Evolutionary conservation across 2,329 filamentous ascomycete species (phyloP), one percentile per base, ranked within the genome.

Genomic region (Metarhizium brunneum): DNA sequence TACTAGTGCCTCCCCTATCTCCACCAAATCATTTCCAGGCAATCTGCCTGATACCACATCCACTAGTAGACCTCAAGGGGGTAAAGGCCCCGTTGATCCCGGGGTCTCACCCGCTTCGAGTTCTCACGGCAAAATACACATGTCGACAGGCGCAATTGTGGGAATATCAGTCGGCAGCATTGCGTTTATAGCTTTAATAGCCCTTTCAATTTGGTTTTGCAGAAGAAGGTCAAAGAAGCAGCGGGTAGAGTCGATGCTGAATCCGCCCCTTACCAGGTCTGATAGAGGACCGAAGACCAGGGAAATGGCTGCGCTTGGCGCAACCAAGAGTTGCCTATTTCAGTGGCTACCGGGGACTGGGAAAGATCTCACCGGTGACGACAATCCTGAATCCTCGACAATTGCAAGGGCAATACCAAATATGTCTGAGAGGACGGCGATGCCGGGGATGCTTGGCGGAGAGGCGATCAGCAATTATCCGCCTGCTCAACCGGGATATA

Each of bases 101-200:
- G 51, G 35, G 6, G 38, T 25, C 16, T 48, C 47, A n/a, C 18
- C n/a, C 32, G 29, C 25, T 25, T 32, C 52, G n/a, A 40, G 55
- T 20, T 13, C 40, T 11, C 30, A 47, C 8, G 38, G 50, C 16
- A 30, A 43, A 35, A 35, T n/a, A 20, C 40, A 36, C 2, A 47
- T 58, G 16, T 51, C 65, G 6, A 66, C 62, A 3, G 63, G 63
- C 5, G 74, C 75, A 6, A 71, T 83, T 47, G 77, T 77, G 1
- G 80, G 76, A 10, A 76, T 79, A 43, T 74, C 81, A 2, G 65
- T 81, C 4, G 80, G 79, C 32, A 75, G 75, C 4, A 63, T 80
- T 2, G 73, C 76, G 0, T 67, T 59, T 16, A 36, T 69, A 40
- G 71, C 72, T 3, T 56, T 82, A 16, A 61, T 80, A 25, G 73